Base-by-base conservation (phyloP, 805 yeast species). In the Spencermartinsiella europaea region DNA sequence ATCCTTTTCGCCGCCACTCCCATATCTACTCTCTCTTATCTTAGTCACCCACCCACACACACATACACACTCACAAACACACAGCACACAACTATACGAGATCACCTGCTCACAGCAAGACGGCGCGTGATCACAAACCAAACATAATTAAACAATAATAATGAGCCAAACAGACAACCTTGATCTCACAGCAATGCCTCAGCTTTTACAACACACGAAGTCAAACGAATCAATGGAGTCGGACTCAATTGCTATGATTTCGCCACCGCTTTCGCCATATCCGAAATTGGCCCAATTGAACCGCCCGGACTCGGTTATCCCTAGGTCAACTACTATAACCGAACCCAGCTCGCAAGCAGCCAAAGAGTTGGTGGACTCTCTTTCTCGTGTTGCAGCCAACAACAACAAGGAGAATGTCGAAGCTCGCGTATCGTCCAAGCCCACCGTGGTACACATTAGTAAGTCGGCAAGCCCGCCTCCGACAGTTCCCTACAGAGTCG, bases 251-350 rank as follows among this genome's bases (percentile, higher is more conserved):
- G 46, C 60, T 21, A 62, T 62, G 62, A 57, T 61, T 12, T 62
- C 66, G 20, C 66, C 66, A n/a, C 66, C 66, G 2, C 50, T 59
- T 39, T 62, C 66, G 33, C 65, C 66, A 5, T 56, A 52, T 36
- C 58, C 61, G 12, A 60, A 51, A 37, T 51, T 45, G 37, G 49
- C 49, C 33, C 48, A 3, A 35, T 17, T 43, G 44, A 21, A 28
- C 20, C 16, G 15, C 44, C 16, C 42, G 42, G 21, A 21, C 42
- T 25, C 31, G 31, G 31, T 25, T 7, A 25, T 25, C 12, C 31
- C 31, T 7, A 7, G 31, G 16, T 20, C 22, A 10, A 20, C 37
- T n/a, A 25, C 34, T 21, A 15, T 14, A 19, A 21, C 40, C n/a
- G 40, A 14, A 7, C 8, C 27, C 40, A 21, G 21, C 19, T 21